Evolutionary conservation across 805 yeast genomes (phyloP).

Genomic region (Starmerella riodocensis): DNA sequence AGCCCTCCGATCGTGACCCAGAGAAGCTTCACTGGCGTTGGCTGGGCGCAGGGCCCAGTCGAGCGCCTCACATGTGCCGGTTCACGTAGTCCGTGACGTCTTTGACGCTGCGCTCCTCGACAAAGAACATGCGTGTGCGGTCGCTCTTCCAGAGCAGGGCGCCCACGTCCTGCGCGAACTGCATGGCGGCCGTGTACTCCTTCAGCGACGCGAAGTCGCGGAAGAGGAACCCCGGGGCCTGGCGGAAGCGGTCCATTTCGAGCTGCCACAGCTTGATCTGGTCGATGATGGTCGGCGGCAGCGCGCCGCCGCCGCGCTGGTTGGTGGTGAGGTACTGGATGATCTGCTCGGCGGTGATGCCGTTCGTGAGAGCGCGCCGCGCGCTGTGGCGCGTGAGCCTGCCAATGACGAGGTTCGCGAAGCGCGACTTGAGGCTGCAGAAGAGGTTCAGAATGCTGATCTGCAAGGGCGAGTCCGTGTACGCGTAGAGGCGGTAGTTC

Average conservation of each 20-base stretch:
- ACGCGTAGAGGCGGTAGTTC: constrained; percentile 83
- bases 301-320: constrained; percentile 53
- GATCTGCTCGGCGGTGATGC: constrained; percentile 91
- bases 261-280: constrained; percentile 94
- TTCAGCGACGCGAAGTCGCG: constrained; percentile 67
- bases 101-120: constrained; percentile 33
- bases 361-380: constrained; percentile 67
- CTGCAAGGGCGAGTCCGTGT: constrained; percentile 86
- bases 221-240: constrained; percentile 76
- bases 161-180: constrained; percentile 83
- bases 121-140: constrained; percentile 59
- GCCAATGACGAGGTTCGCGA: constrained; percentile 86
- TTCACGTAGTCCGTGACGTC: constrained; percentile 14
- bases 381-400: constrained; percentile 86
- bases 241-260: constrained; percentile 81
- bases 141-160: constrained; percentile 80
- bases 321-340: constrained; percentile 78
- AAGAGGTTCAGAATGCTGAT: constrained; percentile 83
- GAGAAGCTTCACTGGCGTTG: no score
- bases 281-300: constrained; percentile 95
- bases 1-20: no score
- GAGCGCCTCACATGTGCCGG: constrained; percentile 1
- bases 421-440: constrained; percentile 72
- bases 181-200: constrained; percentile 59
- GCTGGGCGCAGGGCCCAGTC: no score